These are phyloP conservation scores for Aureobasidium sp. DNA, from an alignment of 2,329 filamentous ascomycete genomes.

Conservation along the genomic window DNA sequence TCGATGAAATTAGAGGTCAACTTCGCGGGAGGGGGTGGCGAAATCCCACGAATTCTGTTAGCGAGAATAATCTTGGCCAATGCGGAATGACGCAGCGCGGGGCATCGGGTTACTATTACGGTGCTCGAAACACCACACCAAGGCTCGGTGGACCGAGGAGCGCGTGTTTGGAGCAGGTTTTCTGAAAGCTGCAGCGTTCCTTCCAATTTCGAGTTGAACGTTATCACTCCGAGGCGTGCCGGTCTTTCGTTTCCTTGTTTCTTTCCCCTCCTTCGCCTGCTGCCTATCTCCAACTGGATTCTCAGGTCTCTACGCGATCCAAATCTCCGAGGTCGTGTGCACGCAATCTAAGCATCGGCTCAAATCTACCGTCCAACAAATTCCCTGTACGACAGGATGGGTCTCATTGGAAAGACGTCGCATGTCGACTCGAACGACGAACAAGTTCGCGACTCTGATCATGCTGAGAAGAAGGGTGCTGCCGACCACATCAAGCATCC, in stretches of 20 bases:
- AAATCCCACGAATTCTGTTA: too few species aligned
- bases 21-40: too few species aligned
- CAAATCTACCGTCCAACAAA: neutral
- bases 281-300: neutral
- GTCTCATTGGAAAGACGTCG: constrained; percentile 11
- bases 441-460: neutral
- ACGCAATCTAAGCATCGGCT: neutral
- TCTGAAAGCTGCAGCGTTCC: neutral
- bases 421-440: neutral
- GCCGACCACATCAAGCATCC: constrained; percentile 20
- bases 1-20: too few species aligned
- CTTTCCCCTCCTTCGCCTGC: neutral
- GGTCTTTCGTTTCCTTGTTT: neutral
- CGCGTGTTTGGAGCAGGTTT: neutral
- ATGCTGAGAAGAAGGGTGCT: neutral
- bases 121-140: constrained; percentile 2
- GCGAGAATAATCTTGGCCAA: neutral
- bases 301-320: neutral
- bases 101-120: neutral
- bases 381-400: neutral
- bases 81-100: neutral
- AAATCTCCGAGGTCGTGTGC: neutral
- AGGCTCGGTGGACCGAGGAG: neutral
- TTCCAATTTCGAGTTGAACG: neutral
- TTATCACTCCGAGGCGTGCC: constrained; percentile 1